Evolutionary conservation across 1,139 yeast genomes (phyloP).

Genomic region (Nakaseomyces glabratus): DNA sequence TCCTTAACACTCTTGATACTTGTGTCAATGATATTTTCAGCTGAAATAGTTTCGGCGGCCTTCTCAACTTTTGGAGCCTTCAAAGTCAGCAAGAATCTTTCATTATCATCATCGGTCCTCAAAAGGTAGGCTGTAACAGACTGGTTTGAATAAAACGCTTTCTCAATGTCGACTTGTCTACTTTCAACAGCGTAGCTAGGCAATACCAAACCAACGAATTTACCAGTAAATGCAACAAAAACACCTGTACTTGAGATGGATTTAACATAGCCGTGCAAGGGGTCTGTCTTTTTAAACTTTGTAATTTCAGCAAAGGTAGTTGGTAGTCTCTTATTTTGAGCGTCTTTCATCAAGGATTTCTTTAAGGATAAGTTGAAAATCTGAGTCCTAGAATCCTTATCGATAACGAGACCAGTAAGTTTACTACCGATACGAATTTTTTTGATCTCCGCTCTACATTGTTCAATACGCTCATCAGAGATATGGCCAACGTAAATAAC

Average conservation of each 20-base stretch:
- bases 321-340: slow-evolving; percentile 49
- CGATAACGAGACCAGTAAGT: slow-evolving; percentile 55
- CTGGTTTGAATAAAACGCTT: slow-evolving; percentile 51
- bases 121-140: slow-evolving; percentile 59
- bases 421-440: slow-evolving; percentile 51
- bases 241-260: slow-evolving; percentile 72
- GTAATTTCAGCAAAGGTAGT: slow-evolving; percentile 48
- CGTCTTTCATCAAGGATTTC: slow-evolving; percentile 57
- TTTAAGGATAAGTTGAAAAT: slow-evolving; percentile 58
- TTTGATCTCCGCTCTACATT: slow-evolving; percentile 55
- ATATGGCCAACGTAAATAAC: slow-evolving; percentile 68
- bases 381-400: slow-evolving; percentile 54
- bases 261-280: slow-evolving; percentile 64
- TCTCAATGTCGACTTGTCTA: slow-evolving; percentile 47
- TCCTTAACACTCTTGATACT: slow-evolving; percentile 43
- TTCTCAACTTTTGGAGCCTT: slow-evolving; percentile 29
- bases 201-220: slow-evolving; percentile 72
- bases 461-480: slow-evolving; percentile 66
- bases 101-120: slow-evolving; percentile 56
- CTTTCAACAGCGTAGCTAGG: slow-evolving; percentile 62
- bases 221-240: slow-evolving; percentile 74
- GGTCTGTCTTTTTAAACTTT: slow-evolving; percentile 35
- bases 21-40: slow-evolving; percentile 53
- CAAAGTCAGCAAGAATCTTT: slow-evolving; percentile 60
- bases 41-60: slow-evolving; percentile 12